A percentile compares a stretch with the other conserved stretches of the same genome.
These are phyloP conservation scores for Penicillium sp. DNA, from an alignment of 2,329 filamentous ascomycete genomes.

Conservation along the genomic window DNA sequence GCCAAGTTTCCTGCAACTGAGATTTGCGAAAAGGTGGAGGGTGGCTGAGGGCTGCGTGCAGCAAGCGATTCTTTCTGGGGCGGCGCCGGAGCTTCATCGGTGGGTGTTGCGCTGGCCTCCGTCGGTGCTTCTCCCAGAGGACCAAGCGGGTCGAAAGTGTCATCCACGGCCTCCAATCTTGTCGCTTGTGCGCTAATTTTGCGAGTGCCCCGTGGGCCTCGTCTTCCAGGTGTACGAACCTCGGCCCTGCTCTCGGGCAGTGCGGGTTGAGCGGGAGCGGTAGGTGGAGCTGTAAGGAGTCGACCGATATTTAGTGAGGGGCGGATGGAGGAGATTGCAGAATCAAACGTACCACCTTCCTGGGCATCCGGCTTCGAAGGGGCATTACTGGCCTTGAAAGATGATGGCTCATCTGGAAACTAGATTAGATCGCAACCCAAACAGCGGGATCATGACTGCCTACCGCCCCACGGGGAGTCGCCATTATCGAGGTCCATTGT, in stretches of 20 bases:
- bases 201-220: slow-evolving; percentile 54
- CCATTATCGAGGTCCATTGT: slow-evolving; percentile 44
- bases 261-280: slow-evolving; percentile 25
- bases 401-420: slow-evolving; percentile 47
- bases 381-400: slow-evolving; percentile 33
- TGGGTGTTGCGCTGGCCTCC: slow-evolving; percentile 35
- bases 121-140: slow-evolving; percentile 54
- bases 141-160: slow-evolving; percentile 62
- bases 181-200: slow-evolving; percentile 62
- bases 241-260: slow-evolving; percentile 41
- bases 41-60: slow-evolving; percentile 37
- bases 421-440: slow-evolving; percentile 25
- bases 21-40: slow-evolving; percentile 45
- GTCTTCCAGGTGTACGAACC: slow-evolving; percentile 49
- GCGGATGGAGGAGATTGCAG: slow-evolving; percentile 2
- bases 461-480: slow-evolving; percentile 53
- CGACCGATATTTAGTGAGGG: slow-evolving; percentile 22
- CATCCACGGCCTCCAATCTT: slow-evolving; percentile 62
- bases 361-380: slow-evolving; percentile 28
- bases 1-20: slow-evolving; percentile 53
- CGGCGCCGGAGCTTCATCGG: slow-evolving; percentile 58
- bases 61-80: slow-evolving; percentile 58
- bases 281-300: slow-evolving; percentile 20
- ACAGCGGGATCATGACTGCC: slow-evolving; percentile 27
- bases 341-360: slow-evolving; percentile 30